Evolutionary conservation across 306 rosid species (phyloP), one percentile per base, ranked within the genome.

Genomic region (Chamaecrista fasciculata): DNA sequence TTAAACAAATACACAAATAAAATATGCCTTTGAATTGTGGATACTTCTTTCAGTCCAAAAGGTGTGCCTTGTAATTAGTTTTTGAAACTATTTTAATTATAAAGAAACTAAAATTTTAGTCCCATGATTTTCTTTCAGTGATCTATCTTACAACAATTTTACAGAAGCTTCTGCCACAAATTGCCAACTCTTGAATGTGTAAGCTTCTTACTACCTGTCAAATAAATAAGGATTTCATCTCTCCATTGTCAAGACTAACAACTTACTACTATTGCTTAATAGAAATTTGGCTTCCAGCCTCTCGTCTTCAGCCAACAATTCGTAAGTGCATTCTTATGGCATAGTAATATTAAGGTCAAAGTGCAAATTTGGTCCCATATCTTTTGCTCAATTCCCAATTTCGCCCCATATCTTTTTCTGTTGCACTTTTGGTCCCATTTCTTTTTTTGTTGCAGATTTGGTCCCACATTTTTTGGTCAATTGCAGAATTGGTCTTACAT

Each of bases 111-210:
- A 56, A 56, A 34, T 25, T 53, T 64, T 33, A 51, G 65, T 76
- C 65, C 16, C 21, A 48, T 58, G 31, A 64, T 52, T 71, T 25
- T 65, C 53, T 70, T 86, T 62, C 90, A 93, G 98, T 11, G 97
- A 93, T 81, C 79, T 93, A 79, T 88, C 98, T 67, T 85, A 78
- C 82, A 93, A 93, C 84, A 88, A 86, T 63, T 93, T 93, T 73
- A 80, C 86, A 0, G 73, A 67, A 42, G 23, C 85, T 56, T 33
- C 76, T 49, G 34, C 65, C 0, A 0, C 29, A 60, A 0, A 1
- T 53, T 91, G 86, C 77, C 79, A 50, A 16, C 53, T 4, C 12
- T 48, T 44, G 56, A 6, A 68, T 39, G 86, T 87, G 97, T 91
- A 84, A 87, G 95, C 70, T 65, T 62, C 68, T 46, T 52, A 23